Conservation (phyloP, 73 alveolate genomes). For the Stentor coeruleus region DNA sequence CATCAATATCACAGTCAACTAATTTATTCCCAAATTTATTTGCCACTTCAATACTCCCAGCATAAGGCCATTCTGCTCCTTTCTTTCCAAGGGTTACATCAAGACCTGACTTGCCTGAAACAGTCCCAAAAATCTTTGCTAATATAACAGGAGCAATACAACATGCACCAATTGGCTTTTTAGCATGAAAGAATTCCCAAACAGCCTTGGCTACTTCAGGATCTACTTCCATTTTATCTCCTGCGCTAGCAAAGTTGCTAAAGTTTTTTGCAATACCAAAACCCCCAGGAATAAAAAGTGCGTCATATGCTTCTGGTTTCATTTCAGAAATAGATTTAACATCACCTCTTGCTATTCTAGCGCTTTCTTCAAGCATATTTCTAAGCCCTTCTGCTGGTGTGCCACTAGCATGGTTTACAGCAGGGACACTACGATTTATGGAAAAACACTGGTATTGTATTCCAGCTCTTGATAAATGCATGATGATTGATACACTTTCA, state of each 20-base stretch:
- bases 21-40: constrained; percentile 45
- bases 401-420: constrained; percentile 52
- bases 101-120: constrained; percentile 34
- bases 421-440: constrained; percentile 28
- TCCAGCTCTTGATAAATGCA: constrained; percentile 32
- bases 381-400: constrained; percentile 29
- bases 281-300: constrained; percentile 66
- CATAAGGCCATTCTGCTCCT: constrained; percentile 49
- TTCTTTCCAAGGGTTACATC: constrained; percentile 44
- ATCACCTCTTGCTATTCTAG: constrained; percentile 64
- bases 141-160: constrained; percentile 59
- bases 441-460: constrained; percentile 33
- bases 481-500: constrained; percentile 46
- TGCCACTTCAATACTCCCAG: constrained; percentile 55
- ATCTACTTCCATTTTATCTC: constrained; percentile 52
- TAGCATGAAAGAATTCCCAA: constrained; percentile 30
- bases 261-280: constrained; percentile 69
- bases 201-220: constrained; percentile 43
- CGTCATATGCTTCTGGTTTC: constrained; percentile 39
- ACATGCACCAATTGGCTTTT: constrained; percentile 48
- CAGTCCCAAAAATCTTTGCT: constrained; percentile 54
- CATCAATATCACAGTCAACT: constrained; percentile 34
- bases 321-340: constrained; percentile 31
- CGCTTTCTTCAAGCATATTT: constrained; percentile 52
- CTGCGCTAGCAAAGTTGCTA: constrained; percentile 46